A percentile compares a stretch with the other conserved stretches of the same genome.
These are phyloP conservation scores for Colletotrichum acutatum DNA, from an alignment of 2,329 filamentous ascomycete species.

Conservation along the genomic window DNA sequence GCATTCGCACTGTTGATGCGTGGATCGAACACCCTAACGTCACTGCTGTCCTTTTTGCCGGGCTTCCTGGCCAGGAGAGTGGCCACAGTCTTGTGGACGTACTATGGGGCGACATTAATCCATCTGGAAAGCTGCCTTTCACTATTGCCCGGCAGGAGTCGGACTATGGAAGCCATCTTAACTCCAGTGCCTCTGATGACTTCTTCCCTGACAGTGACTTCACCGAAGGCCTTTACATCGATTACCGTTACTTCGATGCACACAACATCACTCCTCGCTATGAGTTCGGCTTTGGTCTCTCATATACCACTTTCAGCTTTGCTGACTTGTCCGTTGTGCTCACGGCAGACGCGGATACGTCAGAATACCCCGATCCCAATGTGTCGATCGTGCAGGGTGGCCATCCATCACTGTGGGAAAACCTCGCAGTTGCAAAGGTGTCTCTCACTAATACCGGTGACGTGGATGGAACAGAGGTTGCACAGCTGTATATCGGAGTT, in stretches of 20 bases:
- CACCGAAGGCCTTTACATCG: slow-evolving; percentile 61
- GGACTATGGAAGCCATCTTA: slow-evolving; percentile 63
- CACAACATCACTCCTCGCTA: slow-evolving; percentile 60
- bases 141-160: slow-evolving; percentile 66
- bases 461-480: slow-evolving; percentile 57
- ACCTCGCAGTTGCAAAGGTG: slow-evolving; percentile 51
- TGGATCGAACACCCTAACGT: slow-evolving; percentile 74
- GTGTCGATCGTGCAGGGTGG: slow-evolving; percentile 56
- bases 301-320: slow-evolving; percentile 65
- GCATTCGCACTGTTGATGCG: slow-evolving; percentile 65
- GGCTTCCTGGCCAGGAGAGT: slow-evolving; percentile 72
- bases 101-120: slow-evolving; percentile 67
- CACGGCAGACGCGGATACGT: slow-evolving; percentile 41
- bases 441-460: slow-evolving; percentile 55
- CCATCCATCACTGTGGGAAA: slow-evolving; percentile 59
- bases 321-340: slow-evolving; percentile 52
- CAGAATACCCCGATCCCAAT: slow-evolving; percentile 53
- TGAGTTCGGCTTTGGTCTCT: slow-evolving; percentile 67
- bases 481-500: slow-evolving; percentile 60
- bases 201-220: slow-evolving; percentile 63
- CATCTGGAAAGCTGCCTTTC: slow-evolving; percentile 70
- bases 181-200: slow-evolving; percentile 43
- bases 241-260: slow-evolving; percentile 66
- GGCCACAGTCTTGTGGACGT: slow-evolving; percentile 66
- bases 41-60: slow-evolving; percentile 71